Evolutionary conservation across 139 green algal species (phyloP).

Genomic region (Limnomonas spitsbergensis): DNA sequence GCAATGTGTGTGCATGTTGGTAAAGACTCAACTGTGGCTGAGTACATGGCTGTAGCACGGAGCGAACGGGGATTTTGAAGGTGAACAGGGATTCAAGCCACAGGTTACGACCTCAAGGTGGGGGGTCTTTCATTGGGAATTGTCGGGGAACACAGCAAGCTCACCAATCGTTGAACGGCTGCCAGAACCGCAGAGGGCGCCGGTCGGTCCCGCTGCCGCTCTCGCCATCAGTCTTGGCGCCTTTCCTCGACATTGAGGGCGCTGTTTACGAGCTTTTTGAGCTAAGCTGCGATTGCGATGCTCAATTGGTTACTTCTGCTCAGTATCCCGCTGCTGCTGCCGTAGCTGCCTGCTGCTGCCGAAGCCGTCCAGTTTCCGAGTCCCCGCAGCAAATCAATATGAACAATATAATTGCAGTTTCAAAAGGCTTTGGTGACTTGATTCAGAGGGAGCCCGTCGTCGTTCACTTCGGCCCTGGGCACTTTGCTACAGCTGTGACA

Average conservation of each 20-base stretch:
- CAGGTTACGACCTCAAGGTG: not conserved
- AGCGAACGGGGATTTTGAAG: no score
- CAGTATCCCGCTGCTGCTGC: not conserved
- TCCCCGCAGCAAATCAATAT: no score
- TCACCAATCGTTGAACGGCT: slow-evolving; percentile 33
- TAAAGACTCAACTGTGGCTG: no score
- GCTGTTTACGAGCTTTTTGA: not conserved
- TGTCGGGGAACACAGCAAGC: not conserved
- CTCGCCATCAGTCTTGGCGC: not conserved
- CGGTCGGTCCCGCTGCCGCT: slow-evolving; percentile 15
- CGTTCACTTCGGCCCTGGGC: no score
- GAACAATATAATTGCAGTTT: no score
- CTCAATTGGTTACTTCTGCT: not conserved
- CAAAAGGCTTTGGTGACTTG: no score
- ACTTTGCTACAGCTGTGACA: no score
- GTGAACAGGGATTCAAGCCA: not conserved
- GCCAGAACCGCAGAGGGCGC: slow-evolving; percentile 43
- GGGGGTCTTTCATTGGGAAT: not conserved
- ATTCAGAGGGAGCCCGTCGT: no score
- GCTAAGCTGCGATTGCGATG: no score
- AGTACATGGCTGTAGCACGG: no score
- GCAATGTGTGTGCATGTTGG: no score
- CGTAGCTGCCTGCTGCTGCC: not conserved
- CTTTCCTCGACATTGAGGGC: not conserved
- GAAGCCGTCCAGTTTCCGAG: not conserved